phyloP scores from a whole-genome alignment of 306 rosid genomes.

The Dryas octopetala region DNA sequence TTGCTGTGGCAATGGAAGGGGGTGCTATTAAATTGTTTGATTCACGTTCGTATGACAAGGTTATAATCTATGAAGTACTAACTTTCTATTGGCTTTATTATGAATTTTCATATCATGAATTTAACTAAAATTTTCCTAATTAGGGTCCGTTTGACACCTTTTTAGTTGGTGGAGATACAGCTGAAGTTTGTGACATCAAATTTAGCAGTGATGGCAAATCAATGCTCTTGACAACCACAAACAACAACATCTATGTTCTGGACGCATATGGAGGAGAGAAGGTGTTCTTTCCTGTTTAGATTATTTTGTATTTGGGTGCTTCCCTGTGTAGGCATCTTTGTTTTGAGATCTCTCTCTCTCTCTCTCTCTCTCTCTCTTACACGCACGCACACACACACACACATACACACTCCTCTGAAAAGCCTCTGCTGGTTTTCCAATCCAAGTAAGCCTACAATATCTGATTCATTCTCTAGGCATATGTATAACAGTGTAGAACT shows the following conservation, averaged over 20 bases:
- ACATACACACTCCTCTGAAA: neutral
- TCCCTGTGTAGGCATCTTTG: neutral
- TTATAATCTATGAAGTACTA: constrained; percentile 31
- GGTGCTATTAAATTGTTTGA: constrained; percentile 96
- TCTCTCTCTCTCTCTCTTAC: too few relatives aligned
- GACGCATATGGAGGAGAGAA: constrained; percentile 96
- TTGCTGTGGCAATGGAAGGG: constrained; percentile 99
- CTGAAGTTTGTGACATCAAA: constrained; percentile 95
- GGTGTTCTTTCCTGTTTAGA: constrained; percentile 44
- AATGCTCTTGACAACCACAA: constrained; percentile 90
- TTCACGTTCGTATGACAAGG: constrained; percentile 98
- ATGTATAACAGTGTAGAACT: constrained; percentile 8
- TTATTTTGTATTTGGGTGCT: neutral
- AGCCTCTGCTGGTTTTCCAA: neutral
- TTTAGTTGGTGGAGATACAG: constrained; percentile 95
- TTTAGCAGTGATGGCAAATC: constrained; percentile 97
- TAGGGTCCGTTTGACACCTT: constrained; percentile 98
- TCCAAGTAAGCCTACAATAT: neutral
- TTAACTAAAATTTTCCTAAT: constrained; percentile 34
- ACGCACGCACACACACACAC: neutral
- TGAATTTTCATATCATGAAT: constrained; percentile 8
- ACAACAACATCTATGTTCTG: constrained; percentile 81
- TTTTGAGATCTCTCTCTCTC: too few relatives aligned
- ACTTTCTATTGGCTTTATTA: constrained; percentile 17
- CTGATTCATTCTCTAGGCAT: too few relatives aligned